A percentile compares a stretch with the other conserved stretches of the same genome.
Conservation (phyloP, 805 yeast genomes). For the Lipomyces anomalus region DNA sequence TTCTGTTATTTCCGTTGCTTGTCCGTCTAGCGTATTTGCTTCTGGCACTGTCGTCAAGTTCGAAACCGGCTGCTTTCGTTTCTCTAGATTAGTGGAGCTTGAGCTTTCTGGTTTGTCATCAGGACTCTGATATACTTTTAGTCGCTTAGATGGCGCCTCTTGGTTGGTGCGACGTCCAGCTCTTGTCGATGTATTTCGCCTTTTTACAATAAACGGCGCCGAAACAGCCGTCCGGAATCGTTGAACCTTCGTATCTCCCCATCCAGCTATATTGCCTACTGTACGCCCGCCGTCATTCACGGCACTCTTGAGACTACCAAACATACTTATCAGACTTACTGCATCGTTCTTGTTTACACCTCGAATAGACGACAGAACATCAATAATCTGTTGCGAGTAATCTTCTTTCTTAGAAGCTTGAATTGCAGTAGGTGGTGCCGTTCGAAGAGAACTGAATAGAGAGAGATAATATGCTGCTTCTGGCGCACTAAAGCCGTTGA, state of each 20-base stretch:
- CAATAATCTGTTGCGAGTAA: constrained; percentile 33
- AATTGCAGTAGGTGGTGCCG: constrained; percentile 31
- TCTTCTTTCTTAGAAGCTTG: constrained; percentile 30
- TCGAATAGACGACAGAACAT: constrained; percentile 33
- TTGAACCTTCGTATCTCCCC: constrained; percentile 33
- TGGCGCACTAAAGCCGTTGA: constrained; percentile 6
- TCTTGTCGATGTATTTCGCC: constrained; percentile 20
- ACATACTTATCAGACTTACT: constrained; percentile 30
- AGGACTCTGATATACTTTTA: not conserved
- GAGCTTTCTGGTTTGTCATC: not conserved
- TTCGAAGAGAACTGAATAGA: constrained; percentile 31
- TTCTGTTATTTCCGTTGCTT: not conserved
- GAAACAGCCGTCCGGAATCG: constrained; percentile 26
- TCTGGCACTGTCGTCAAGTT: not conserved
- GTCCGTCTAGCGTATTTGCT: not conserved
- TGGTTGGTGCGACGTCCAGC: not conserved
- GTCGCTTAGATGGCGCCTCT: not conserved
- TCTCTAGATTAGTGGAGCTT: not conserved
- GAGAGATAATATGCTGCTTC: constrained; percentile 38
- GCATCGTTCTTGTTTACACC: constrained; percentile 38
- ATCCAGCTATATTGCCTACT: constrained; percentile 30
- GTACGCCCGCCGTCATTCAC: constrained; percentile 27
- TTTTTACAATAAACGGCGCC: constrained; percentile 27
- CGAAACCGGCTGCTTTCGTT: not conserved
- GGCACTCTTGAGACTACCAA: constrained; percentile 32